Conservation (phyloP, 192 early-diverging fungal species). For the Entomortierella beljakovae region DNA sequence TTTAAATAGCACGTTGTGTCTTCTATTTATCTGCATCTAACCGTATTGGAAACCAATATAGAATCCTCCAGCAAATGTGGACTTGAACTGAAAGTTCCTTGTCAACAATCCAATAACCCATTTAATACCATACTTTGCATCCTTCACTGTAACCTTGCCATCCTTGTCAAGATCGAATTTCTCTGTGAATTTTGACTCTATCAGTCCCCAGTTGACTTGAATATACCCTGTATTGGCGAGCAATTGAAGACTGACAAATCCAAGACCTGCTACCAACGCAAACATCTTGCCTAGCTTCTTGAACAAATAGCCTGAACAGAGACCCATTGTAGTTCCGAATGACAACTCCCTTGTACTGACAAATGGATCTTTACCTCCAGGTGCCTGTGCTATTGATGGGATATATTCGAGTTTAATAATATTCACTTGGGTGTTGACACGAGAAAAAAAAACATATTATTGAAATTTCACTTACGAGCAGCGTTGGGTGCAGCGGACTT, state of each 20-base stretch:
- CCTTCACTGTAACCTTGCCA: constrained; percentile 54
- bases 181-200: constrained; percentile 52
- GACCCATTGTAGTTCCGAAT: constrained; percentile 61
- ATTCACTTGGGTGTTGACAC: neutral
- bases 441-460: neutral
- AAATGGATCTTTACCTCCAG: constrained; percentile 31
- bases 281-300: constrained; percentile 64
- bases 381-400: constrained; percentile 2
- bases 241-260: constrained; percentile 61
- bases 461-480: neutral
- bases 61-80: constrained; percentile 60
- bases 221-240: constrained; percentile 57
- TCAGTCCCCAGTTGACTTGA: constrained; percentile 55
- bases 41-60: constrained; percentile 59
- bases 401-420: neutral
- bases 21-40: constrained; percentile 17
- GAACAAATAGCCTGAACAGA: constrained; percentile 61
- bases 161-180: constrained; percentile 57
- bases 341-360: constrained; percentile 54
- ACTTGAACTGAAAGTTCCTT: constrained; percentile 65
- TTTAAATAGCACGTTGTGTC: neutral
- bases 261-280: constrained; percentile 56
- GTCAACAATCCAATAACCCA: constrained; percentile 57
- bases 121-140: constrained; percentile 42
- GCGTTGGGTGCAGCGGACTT: neutral